Base-by-base conservation (phyloP, 2,329 filamentous ascomycete genomes). In the Didymella glomerata region DNA sequence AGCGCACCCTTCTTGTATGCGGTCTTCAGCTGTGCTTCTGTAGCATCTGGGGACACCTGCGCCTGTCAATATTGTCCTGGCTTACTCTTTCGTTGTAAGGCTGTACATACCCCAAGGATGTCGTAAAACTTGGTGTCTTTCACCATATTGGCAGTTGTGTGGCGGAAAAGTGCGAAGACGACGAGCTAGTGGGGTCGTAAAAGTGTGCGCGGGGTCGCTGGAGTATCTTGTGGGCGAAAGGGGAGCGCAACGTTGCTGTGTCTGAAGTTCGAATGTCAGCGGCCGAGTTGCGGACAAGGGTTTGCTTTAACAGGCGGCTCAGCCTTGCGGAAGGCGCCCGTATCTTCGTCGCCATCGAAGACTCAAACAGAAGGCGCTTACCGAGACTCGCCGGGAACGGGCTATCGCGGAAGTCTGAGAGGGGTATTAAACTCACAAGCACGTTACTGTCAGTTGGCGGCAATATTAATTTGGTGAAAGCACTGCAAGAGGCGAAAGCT, bases 1-100 rank as follows among this genome's bases (percentile, higher is more conserved):
- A 95, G 81, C 32, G 92, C 92, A 69, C 88, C 87, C 68, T 89
- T 88, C 79, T 92, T 93, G 85, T 95, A 96, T 70, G 89, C 93
- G 74, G 93, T 93, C 84, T 95, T 97, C 67, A 99, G 83, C 80
- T 97, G 90, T 68, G 89, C 83, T 72, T 98, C 94, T 59, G 90
- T 90, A 67, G 91, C 91, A 72, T 86, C 88, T 66, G 92, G 89
- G 70, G 90, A 66, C 68, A 96, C 91, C 92, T 96, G 67, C 27
- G 28, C 41, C 45, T 55, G 59, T 71, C 68, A 73, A 64, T 63
- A 47, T 20, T 42, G 49, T 9, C n/a, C 14, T 27, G 4, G 28
- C 22, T 25, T 47, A 9, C 20, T 16, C 2, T 24, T 14, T 41
- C 11, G 0, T 5, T 14, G 18, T 30, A 14, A 53, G 81, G 85